Conservation (phyloP, 2,329 filamentous ascomycete genomes). For the Penicillium glabrum region DNA sequence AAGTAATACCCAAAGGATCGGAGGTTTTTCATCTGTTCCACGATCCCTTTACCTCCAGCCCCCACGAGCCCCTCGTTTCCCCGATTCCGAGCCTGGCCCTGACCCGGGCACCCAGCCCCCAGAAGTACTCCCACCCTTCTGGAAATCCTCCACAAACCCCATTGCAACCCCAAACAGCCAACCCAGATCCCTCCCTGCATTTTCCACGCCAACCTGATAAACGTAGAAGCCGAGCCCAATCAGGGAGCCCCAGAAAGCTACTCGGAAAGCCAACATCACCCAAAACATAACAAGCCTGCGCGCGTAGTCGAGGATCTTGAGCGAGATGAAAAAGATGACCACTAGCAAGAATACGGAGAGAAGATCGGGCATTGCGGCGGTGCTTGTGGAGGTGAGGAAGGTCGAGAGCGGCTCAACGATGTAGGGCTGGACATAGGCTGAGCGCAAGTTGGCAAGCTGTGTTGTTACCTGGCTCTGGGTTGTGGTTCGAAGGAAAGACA, state of each 20-base stretch:
- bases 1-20: not conserved
- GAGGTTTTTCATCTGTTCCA: not conserved
- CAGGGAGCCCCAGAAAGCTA: constrained; percentile 65
- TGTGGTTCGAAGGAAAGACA: constrained; percentile 18
- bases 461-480: constrained; percentile 18
- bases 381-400: constrained; percentile 32
- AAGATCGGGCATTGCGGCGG: constrained; percentile 34
- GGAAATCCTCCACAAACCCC: constrained; percentile 62
- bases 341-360: constrained; percentile 51
- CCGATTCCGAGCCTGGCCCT: not conserved
- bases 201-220: constrained; percentile 43
- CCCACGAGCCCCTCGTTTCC: not conserved
- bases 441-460: constrained; percentile 27
- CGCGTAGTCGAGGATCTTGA: constrained; percentile 67
- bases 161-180: constrained; percentile 65
- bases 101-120: constrained; percentile 27
- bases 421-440: constrained; percentile 51
- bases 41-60: not conserved
- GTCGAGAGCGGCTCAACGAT: constrained; percentile 42
- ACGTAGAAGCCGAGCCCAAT: constrained; percentile 56
- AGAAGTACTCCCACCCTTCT: constrained; percentile 28
- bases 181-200: constrained; percentile 33
- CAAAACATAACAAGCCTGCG: constrained; percentile 74
- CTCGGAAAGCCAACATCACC: constrained; percentile 63
- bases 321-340: constrained; percentile 61